Base-by-base conservation (phyloP, 139 green algal species). In the Auxenochlorella pyrenoidosa region DNA sequence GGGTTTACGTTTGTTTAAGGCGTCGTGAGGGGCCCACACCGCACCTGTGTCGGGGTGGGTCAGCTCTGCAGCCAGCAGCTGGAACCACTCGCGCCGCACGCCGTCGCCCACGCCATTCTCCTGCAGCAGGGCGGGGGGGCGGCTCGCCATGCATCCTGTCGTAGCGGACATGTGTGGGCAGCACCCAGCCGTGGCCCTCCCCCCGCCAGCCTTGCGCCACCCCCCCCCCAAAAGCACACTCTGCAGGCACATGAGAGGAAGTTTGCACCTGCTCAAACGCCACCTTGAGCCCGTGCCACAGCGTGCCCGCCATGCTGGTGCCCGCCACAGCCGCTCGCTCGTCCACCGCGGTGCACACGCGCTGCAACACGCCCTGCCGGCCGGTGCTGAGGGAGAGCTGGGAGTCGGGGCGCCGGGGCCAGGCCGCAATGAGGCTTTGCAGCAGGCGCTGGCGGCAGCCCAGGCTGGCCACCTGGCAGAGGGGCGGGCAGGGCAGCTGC, bases 81-180 rank as follows among this genome's bases (percentile, higher is more conserved):
- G 41, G 51, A 91, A 86, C 85, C 79, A 90, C 71, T 91, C 88
- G 6, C 88, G 73, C 71, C 79, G 71, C 41, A 91, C 79, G 47
- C 84, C 88, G 34, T 88, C 87, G 36, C 88, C 88, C 16, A 47
- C 15, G 2, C 72, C 88, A 10, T 84, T 40, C 65, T 91, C 88
- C 58, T 75, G 77, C 70, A 59, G 30, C 71, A 54, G 38, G 19
- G 34, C 22, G 16, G 59, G 8, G 19, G 59, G 22, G 59, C 21
- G 8, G 59, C 16, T 18, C 24, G 10, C 59, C 22, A 68, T 30
- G 59, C 22, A 68, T 12, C 22, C n/a, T n/a, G n/a, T n/a, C n/a
- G n/a, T n/a, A n/a, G n/a, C n/a, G n/a, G n/a, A n/a, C n/a, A n/a
- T n/a, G n/a, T n/a, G n/a, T n/a, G n/a, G n/a, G n/a, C n/a, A n/a